phyloP scores from a whole-genome alignment of 2,329 filamentous ascomycete genomes.

The Aureobasidium pullulans region DNA sequence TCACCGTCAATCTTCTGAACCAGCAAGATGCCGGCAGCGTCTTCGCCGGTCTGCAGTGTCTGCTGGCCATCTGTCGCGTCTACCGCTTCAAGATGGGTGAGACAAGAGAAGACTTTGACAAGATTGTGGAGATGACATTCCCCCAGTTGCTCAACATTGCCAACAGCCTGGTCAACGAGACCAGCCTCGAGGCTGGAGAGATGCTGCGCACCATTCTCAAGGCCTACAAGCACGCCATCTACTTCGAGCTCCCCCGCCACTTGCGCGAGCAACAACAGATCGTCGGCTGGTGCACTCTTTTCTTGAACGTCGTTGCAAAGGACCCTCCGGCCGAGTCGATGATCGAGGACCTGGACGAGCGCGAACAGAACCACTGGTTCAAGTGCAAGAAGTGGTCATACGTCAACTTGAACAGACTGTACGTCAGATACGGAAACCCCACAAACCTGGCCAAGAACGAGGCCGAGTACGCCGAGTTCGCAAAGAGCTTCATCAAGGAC shows the following conservation, averaged over 20 bases:
- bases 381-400: constrained; percentile 99
- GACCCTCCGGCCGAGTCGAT: constrained; percentile 71
- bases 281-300: constrained; percentile 93
- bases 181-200: constrained; percentile 88
- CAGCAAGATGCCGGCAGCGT: constrained; percentile 80
- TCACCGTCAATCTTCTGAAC: constrained; percentile 81
- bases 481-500: constrained; percentile 82
- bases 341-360: constrained; percentile 70
- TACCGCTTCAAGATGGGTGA: constrained; percentile 90
- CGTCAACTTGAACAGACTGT: constrained; percentile 92
- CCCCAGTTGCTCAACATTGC: constrained; percentile 81
- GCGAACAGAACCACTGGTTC: constrained; percentile 97
- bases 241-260: constrained; percentile 74
- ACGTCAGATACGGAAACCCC: constrained; percentile 88
- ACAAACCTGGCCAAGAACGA: constrained; percentile 66
- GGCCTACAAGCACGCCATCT: constrained; percentile 96
- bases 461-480: constrained; percentile 71
- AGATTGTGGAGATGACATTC: constrained; percentile 87
- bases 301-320: constrained; percentile 84
- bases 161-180: constrained; percentile 80
- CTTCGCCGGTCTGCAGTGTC: constrained; percentile 86
- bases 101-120: constrained; percentile 79
- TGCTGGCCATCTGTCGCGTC: constrained; percentile 88
- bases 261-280: constrained; percentile 75
- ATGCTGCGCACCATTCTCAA: constrained; percentile 95